These are phyloP conservation scores for Ogataea kodamae DNA, from an alignment of 805 yeast species.

Conservation along the genomic window DNA sequence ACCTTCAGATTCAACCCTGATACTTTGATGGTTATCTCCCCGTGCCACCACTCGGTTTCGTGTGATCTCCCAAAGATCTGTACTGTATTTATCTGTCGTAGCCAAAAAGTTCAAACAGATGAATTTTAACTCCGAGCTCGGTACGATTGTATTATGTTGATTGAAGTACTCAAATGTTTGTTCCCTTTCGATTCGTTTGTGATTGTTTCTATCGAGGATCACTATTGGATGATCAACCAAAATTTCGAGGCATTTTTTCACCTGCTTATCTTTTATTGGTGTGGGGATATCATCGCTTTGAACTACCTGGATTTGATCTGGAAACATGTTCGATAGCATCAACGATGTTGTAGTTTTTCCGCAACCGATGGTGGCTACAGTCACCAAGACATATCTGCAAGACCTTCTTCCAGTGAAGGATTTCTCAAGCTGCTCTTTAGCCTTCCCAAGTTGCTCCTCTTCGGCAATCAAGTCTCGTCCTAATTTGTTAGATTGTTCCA, in stretches of 20 bases:
- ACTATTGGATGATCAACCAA: constrained; percentile 48
- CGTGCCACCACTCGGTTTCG: constrained; percentile 56
- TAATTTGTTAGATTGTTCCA: constrained; percentile 47
- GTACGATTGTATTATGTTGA: constrained; percentile 40
- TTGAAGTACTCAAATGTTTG: constrained; percentile 56
- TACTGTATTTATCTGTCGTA: constrained; percentile 14
- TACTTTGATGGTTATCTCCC: constrained; percentile 88
- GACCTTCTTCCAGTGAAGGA: constrained; percentile 31
- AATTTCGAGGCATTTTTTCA: constrained; percentile 42
- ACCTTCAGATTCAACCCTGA: constrained; percentile 50
- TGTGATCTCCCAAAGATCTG: constrained; percentile 50
- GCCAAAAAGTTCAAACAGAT: constrained; percentile 69
- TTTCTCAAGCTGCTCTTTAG: constrained; percentile 27
- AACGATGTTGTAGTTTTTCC: constrained; percentile 86
- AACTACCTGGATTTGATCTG: constrained; percentile 60
- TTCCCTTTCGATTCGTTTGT: constrained; percentile 62
- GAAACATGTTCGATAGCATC: constrained; percentile 53
- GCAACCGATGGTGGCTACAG: constrained; percentile 90
- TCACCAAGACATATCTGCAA: constrained; percentile 62
- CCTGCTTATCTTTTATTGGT: constrained; percentile 46
- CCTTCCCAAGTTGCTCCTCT: constrained; percentile 34
- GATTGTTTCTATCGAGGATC: constrained; percentile 81
- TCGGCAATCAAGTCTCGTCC: constrained; percentile 57
- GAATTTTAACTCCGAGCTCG: constrained; percentile 47
- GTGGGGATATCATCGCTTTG: constrained; percentile 75